Evolutionary conservation across 2,329 filamentous ascomycete species (phyloP), one percentile per base, ranked within the genome.

Genomic region (Apiospora kogelbergensis): DNA sequence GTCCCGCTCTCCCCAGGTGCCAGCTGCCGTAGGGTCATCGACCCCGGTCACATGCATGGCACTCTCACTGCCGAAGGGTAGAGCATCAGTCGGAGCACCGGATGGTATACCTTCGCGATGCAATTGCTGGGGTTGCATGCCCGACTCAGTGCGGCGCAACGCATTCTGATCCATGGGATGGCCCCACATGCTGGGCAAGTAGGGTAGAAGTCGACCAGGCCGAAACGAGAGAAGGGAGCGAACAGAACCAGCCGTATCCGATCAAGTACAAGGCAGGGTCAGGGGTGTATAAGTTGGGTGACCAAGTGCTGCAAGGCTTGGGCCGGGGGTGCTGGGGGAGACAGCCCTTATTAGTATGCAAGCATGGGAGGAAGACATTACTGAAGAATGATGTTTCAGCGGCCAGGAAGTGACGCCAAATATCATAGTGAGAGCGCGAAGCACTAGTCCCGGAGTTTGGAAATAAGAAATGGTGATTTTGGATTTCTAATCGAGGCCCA

Each of bases 1-100:
- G 63, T 78, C 77, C 2, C 77, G 77, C 67, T 82, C 80, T 7
- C 80, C 80, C 80, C 80, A 82, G 17, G 78, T 79, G 6, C 78
- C 78, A 22, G 76, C 74, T 11, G 67, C 64, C 26, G 64, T 24
- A 22, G 65, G 63, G 5, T 73, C 70, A 13, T 63, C 41, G 20
- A 37, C 46, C 46, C 45, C 37, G 11, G 69, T 65, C 6, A 9
- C 69, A 68, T 64, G 24, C 64, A 20, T 20, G n/a, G 1, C 41
- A 42, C 44, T 24, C 37, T 66, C 60, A 33, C 42, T 63, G 63
- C 45, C 66, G 68, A 17, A 69, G 22, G 37, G 69, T 26, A 10
- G 68, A 24, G 68, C 41, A 40, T 74, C 70, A 22, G 37, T 68
- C 26, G 11, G 68, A 22, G 68, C 41, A 40, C 74, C 73, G 67